Base-by-base conservation (phyloP, 176 grass and related monocot genomes). In the Pontederia paniculata region DNA sequence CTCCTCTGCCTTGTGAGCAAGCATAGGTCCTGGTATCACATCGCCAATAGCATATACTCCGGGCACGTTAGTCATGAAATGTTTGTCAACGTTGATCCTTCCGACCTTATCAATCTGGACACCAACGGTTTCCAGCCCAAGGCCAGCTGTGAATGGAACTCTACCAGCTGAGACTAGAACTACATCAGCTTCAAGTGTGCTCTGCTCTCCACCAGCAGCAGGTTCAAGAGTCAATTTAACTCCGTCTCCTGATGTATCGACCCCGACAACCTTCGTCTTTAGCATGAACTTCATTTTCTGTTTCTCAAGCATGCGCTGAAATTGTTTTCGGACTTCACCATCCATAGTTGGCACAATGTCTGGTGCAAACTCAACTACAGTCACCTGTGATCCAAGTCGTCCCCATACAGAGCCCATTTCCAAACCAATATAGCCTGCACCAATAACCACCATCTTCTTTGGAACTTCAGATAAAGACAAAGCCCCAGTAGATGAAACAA, bases 201-300 rank as follows among this genome's bases (percentile, higher is more conserved):
- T 82, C 68, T 98, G 86, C 31, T 91, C 93, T 60, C 93, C 93
- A 28, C 93, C 93, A 74, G 80, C 72, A 69, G 93, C 68, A 53
- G 93, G 93, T 57, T 98, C 93, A 17, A 98, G 28, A 56, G 70
- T 88, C 48, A 98, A 55, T 65, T 83, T 91, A 9, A 98, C 86
- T 10, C 83, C 93, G 57, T 87, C 82, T 66, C 93, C 93, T 21
- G 83, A 81, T 13, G 77, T 71, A 71, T 97, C 91, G 62, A 86
- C 80, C 2, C 86, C 82, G 1, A 90, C 77, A 12, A 98, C 93
- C 71, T 98, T 98, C 50, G 86, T 98, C 60, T 98, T 91, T 64
- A 98, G 86, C 86, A 91, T 88, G 73, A 98, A 98, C 73, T 91
- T 98, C 83, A 98, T 88, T 22, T 98, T 98, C 76, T 98, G 93